Base-by-base conservation (phyloP, 306 rosid species). In the Phaseolus lunatus region DNA sequence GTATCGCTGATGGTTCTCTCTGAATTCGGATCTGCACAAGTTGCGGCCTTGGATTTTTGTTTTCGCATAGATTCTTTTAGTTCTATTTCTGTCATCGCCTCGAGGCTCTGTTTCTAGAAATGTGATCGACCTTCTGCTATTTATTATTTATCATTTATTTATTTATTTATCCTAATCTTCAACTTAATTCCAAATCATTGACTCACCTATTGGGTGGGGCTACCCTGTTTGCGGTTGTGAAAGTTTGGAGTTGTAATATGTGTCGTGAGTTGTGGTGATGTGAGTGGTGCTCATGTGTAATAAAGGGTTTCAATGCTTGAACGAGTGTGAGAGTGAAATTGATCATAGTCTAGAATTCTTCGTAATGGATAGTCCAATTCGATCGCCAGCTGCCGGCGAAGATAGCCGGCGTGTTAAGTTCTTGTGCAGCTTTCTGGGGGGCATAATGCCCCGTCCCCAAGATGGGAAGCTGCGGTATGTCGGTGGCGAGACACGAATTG, bases 401-500 rank as follows among this genome's bases (percentile, higher is more conserved):
- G 98, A 88, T 1, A 59, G 22, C 78, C 93, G 85, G 27, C 96
- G 96, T 7, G 96, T 93, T 67, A 96, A 93, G 76, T 96, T 96
- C 80, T 85, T 96, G 14, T 96, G 99, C 56, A 96, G 99, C 41
- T 96, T 96, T 71, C 77, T 83, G 7, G 99, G 99, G 22, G 90
- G 88, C 76, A 91, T 96, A 85, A 86, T 96, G 92, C 98, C 99
- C 3, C 99, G 99, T 47, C 99, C 99, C 14, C 98, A 88, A 63
- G 99, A 96, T 83, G 97, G 97, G 77, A 96, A 86, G 85, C 91
- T 96, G 63, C 91, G 99, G 2, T 96, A 96, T 72, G 96, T 93
- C 9, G 99, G 99, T 0, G 99, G 99, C 16, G 99, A 96, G 91
- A 96, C 99, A 0, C 83, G 99, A 20, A 96, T 96, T 81, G 97